Evolutionary conservation across 2,329 filamentous ascomycete species (phyloP).

Genomic region (Lasiodiplodia theobromae): DNA sequence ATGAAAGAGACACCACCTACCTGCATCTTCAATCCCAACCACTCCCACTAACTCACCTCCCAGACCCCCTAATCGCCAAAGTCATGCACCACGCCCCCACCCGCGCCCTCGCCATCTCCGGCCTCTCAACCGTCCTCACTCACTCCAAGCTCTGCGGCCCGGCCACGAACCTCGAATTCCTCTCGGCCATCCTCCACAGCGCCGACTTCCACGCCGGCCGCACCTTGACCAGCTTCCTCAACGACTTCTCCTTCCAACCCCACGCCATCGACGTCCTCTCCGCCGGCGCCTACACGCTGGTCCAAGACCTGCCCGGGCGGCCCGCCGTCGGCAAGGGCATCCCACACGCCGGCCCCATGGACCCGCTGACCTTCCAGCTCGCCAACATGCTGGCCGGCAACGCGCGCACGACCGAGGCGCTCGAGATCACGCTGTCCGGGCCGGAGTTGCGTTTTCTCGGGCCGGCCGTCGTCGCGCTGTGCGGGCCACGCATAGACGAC

Average conservation of each 20-base stretch:
- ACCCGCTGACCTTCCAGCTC: constrained; percentile 63
- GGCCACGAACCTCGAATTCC: constrained; percentile 65
- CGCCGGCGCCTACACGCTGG: constrained; percentile 63
- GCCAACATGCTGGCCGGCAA: constrained; percentile 69
- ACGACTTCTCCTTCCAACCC: constrained; percentile 57
- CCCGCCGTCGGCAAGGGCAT: constrained; percentile 65
- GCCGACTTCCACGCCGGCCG: constrained; percentile 56
- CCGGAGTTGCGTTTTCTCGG: constrained; percentile 65
- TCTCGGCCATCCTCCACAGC: constrained; percentile 58
- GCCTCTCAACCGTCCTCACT: constrained; percentile 53
- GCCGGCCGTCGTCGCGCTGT: constrained; percentile 62
- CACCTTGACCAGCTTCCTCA: constrained; percentile 65
- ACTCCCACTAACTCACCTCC: not conserved
- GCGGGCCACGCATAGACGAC: constrained; percentile 61
- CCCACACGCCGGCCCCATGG: constrained; percentile 68
- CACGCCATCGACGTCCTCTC: constrained; percentile 63
- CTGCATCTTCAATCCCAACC: not conserved
- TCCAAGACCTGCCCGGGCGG: constrained; percentile 67
- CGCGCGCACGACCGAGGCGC: constrained; percentile 55
- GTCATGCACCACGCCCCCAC: constrained; percentile 61
- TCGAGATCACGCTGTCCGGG: constrained; percentile 68
- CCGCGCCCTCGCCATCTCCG: constrained; percentile 52
- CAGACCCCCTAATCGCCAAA: constrained; percentile 64
- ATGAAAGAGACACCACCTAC: not conserved
- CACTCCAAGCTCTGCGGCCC: constrained; percentile 60